A percentile compares a stretch with the other conserved stretches of the same genome.
These are phyloP conservation scores for Pyracantha coccinea DNA, from an alignment of 331 rosid species.

Conservation along the genomic window DNA sequence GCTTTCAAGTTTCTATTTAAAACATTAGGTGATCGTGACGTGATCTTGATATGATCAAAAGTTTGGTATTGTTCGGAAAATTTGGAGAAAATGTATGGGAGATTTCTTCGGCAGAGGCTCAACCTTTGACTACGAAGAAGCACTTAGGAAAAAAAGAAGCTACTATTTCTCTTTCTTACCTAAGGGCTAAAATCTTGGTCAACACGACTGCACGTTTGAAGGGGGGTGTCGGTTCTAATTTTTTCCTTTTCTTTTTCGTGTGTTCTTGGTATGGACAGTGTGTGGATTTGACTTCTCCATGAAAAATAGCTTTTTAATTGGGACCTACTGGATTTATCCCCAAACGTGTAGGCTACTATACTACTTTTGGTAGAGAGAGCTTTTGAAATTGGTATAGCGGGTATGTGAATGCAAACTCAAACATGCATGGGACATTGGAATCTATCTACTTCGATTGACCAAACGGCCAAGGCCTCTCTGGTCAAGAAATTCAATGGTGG, in stretches of 20 bases:
- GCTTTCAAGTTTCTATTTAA: not conserved
- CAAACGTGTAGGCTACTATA: not conserved
- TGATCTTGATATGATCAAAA: conserved; percentile 12
- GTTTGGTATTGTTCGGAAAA: not conserved
- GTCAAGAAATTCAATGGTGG: conserved; percentile 29
- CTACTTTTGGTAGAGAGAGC: not conserved
- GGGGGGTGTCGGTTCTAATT: conserved; percentile 34
- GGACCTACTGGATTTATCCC: conserved; percentile 26
- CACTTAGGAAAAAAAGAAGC: conserved; percentile 11
- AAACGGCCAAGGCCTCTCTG: conserved; percentile 11
- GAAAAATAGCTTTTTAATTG: not conserved
- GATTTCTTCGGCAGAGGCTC: conserved; percentile 29
- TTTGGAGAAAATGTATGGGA: conserved; percentile 9
- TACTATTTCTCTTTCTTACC: not conserved
- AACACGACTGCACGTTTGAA: conserved; percentile 32
- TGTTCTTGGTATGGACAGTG: not conserved
- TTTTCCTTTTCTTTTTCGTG: not conserved
- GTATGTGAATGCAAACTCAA: conserved; percentile 7
- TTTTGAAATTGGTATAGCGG: conserved; percentile 40
- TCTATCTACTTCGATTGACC: conserved; percentile 15
- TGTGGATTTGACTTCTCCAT: conserved; percentile 23
- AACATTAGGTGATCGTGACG: not conserved
- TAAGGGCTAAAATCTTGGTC: conserved; percentile 12
- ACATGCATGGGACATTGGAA: not conserved
- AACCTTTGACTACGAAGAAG: conserved; percentile 47